These are phyloP conservation scores for Xerocomus nothofagi DNA, from an alignment of 1,284 basidiomycete genomes.

Conservation along the genomic window DNA sequence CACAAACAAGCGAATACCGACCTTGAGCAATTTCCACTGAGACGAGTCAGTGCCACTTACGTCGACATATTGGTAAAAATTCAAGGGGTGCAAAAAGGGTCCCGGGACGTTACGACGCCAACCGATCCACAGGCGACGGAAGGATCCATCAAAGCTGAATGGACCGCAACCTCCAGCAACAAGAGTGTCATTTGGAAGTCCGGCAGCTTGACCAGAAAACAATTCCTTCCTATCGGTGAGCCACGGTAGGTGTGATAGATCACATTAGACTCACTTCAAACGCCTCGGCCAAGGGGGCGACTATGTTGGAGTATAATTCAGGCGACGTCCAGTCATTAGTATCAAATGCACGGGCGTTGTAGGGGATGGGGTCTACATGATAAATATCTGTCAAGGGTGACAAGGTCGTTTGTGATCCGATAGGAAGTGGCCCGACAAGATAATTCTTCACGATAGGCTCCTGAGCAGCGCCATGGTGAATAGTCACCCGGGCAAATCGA, in stretches of 20 bases:
- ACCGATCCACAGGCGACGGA: constrained; percentile 53
- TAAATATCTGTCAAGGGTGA: constrained; percentile 49
- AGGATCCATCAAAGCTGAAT: constrained; percentile 59
- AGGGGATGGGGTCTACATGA: constrained; percentile 50
- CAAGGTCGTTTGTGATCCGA: constrained; percentile 39
- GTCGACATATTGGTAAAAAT: constrained; percentile 60
- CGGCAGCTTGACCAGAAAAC: constrained; percentile 38
- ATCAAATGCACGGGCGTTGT: constrained; percentile 48
- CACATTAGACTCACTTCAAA: constrained; percentile 37
- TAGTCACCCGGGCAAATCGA: constrained; percentile 19
- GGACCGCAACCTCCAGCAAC: constrained; percentile 47
- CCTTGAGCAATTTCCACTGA: constrained; percentile 53
- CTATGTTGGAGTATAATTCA: constrained; percentile 33
- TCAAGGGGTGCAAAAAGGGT: constrained; percentile 52
- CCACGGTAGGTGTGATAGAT: constrained; percentile 2
- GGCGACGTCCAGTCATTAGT: constrained; percentile 37
- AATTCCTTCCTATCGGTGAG: constrained; percentile 40
- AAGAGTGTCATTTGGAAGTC: constrained; percentile 46
- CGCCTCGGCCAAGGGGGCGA: constrained; percentile 38
- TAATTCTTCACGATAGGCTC: constrained; percentile 52
- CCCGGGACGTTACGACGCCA: constrained; percentile 52
- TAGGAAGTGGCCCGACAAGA: constrained; percentile 57
- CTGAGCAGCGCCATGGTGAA: constrained; percentile 49
- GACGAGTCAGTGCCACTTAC: constrained; percentile 53
- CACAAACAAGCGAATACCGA: constrained; percentile 15